Percentiles rank a stretch among this genome's conserved stretches.
These are phyloP conservation scores for Purpureocillium takamizusanense DNA, from an alignment of 2,329 filamentous ascomycete species.

Conservation along the genomic window DNA sequence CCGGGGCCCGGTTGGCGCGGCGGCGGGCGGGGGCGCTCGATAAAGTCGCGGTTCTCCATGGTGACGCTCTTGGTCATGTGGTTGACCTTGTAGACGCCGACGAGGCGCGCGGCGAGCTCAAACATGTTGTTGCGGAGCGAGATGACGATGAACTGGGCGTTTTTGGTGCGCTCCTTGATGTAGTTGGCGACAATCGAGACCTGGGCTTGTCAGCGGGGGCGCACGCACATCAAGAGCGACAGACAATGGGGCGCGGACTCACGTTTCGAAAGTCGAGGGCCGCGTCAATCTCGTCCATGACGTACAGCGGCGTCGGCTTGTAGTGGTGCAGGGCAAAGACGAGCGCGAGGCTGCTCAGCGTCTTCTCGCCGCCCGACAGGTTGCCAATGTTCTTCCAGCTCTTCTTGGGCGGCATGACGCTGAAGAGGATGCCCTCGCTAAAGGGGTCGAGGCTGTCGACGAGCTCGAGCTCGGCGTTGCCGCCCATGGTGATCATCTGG, in stretches of 20 bases:
- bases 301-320: conserved; percentile 93
- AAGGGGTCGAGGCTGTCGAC: conserved; percentile 96
- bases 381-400: conserved; percentile 99
- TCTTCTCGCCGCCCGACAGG: conserved; percentile 94
- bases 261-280: conserved; percentile 97
- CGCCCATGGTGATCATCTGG: conserved; percentile 99
- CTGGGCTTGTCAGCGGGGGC: conserved; percentile 35
- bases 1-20: conserved; percentile 18
- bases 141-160: conserved; percentile 98
- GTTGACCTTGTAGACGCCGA: conserved; percentile 99
- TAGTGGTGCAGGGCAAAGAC: conserved; percentile 99
- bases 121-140: conserved; percentile 99
- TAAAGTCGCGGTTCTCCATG: conserved; percentile 77
- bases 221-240: not conserved
- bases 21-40: conserved; percentile 29
- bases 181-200: conserved; percentile 97
- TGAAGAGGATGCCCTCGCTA: conserved; percentile 92
- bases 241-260: conserved; percentile 32
- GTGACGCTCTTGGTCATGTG: conserved; percentile 95
- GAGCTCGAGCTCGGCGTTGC: conserved; percentile 93
- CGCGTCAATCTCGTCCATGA: conserved; percentile 99
- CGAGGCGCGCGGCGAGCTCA: conserved; percentile 86
- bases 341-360: conserved; percentile 79
- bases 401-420: conserved; percentile 99
- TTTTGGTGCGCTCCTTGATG: conserved; percentile 98